These are phyloP conservation scores for Conringia planisiliqua DNA, from an alignment of 345 rosid genomes.

Conservation along the genomic window DNA sequence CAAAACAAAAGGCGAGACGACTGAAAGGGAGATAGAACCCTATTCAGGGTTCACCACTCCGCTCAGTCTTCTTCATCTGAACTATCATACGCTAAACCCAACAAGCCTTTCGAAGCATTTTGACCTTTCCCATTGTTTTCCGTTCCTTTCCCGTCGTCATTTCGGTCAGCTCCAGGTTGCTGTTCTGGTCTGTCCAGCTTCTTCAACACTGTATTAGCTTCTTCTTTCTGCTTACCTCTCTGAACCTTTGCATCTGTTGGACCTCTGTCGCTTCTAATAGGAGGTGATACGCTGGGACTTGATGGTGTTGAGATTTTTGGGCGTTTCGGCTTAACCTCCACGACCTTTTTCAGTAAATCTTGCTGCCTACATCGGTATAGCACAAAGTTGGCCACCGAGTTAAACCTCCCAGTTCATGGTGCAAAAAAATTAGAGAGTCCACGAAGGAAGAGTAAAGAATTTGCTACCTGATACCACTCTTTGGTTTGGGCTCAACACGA, in stretches of 20 bases:
- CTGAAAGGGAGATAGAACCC: background rate
- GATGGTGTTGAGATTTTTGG: conserved; percentile 41
- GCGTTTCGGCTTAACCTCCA: conserved; percentile 81
- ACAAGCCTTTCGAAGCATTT: conserved; percentile 54
- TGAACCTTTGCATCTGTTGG: conserved; percentile 25
- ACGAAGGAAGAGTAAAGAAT: background rate
- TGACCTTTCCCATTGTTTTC: conserved; percentile 32
- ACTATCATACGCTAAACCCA: conserved; percentile 82
- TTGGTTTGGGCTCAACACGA: conserved; percentile 94
- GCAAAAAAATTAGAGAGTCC: background rate
- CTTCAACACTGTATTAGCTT: conserved; percentile 16
- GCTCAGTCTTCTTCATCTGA: conserved; percentile 70
- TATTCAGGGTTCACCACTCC: background rate
- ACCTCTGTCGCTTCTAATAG: conserved; percentile 28
- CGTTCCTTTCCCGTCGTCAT: background rate
- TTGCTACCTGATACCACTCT: conserved; percentile 82
- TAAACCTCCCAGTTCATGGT: background rate
- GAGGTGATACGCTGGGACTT: conserved; percentile 27
- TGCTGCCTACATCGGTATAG: conserved; percentile 55
- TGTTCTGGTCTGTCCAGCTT: conserved; percentile 29
- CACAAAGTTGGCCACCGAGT: background rate
- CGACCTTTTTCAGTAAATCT: conserved; percentile 80
- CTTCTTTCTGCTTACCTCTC: conserved; percentile 29
- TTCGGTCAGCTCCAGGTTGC: conserved; percentile 1
- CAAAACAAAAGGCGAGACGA: conserved; percentile 8